These are phyloP conservation scores for Durotheca rogersii DNA, from an alignment of 495 filamentous ascomycete genomes.

Conservation along the genomic window DNA sequence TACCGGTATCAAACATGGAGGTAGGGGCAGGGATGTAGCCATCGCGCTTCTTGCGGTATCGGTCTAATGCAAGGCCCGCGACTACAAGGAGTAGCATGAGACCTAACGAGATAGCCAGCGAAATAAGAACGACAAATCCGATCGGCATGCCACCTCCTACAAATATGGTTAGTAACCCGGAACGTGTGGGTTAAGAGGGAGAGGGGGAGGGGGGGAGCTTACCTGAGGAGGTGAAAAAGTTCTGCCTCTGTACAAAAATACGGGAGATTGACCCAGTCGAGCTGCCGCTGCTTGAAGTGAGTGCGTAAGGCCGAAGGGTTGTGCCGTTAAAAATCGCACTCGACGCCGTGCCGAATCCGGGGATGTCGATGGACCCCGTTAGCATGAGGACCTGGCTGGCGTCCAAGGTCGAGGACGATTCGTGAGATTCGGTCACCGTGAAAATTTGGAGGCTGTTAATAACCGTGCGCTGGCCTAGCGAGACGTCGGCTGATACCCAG, in stretches of 20 bases:
- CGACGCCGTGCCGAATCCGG: slow-evolving; percentile 76
- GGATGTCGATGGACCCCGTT: slow-evolving; percentile 74
- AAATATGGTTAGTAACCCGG: slow-evolving; percentile 35
- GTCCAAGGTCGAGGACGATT: slow-evolving; percentile 60
- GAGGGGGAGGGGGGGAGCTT: slow-evolving; percentile 29
- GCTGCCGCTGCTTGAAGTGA: slow-evolving; percentile 65
- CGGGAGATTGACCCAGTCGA: slow-evolving; percentile 59
- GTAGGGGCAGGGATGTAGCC: slow-evolving; percentile 85
- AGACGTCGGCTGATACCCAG: slow-evolving; percentile 55
- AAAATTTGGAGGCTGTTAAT: slow-evolving; percentile 84
- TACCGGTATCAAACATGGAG: slow-evolving; percentile 67
- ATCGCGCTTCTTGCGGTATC: slow-evolving; percentile 77
- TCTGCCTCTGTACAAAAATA: slow-evolving; percentile 73
- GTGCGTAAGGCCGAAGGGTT: slow-evolving; percentile 71
- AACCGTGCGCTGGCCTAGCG: slow-evolving; percentile 61
- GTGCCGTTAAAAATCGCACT: slow-evolving; percentile 85
- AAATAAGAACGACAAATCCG: slow-evolving; percentile 87
- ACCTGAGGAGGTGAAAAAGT: slow-evolving; percentile 52
- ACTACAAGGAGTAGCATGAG: slow-evolving; percentile 87
- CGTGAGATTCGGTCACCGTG: slow-evolving; percentile 64
- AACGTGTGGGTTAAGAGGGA: slow-evolving; percentile 22
- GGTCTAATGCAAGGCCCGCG: slow-evolving; percentile 78
- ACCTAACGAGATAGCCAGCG: slow-evolving; percentile 84
- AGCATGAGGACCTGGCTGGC: slow-evolving; percentile 72
- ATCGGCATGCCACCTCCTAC: slow-evolving; percentile 63